Evolutionary conservation across 148 eudicot species (phyloP).

Genomic region (Silene uniflora): DNA sequence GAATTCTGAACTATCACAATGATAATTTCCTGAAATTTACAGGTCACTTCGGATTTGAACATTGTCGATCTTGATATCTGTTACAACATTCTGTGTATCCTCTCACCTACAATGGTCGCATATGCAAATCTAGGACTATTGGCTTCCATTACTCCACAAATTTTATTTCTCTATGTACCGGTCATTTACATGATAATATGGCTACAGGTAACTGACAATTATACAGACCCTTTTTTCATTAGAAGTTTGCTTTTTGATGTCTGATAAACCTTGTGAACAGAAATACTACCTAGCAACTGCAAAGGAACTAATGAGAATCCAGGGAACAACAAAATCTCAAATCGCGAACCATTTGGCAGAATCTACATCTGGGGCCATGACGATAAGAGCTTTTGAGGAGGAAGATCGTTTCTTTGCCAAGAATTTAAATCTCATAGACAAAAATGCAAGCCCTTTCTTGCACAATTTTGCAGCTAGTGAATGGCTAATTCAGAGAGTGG

Average conservation of each 20-base stretch:
- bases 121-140: slow-evolving; percentile 60
- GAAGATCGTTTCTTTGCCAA: slow-evolving; percentile 75
- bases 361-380: slow-evolving; percentile 72
- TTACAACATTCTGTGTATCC: slow-evolving; percentile 44
- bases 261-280: slow-evolving; percentile 31
- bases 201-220: slow-evolving; percentile 51
- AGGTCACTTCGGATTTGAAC: slow-evolving; percentile 83
- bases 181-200: slow-evolving; percentile 54
- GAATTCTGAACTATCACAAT: not conserved
- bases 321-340: slow-evolving; percentile 80
- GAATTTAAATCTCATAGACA: slow-evolving; percentile 67
- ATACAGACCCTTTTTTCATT: not conserved
- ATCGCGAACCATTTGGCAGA: slow-evolving; percentile 90
- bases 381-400: slow-evolving; percentile 79
- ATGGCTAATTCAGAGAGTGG: slow-evolving; percentile 87
- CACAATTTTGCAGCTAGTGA: slow-evolving; percentile 81
- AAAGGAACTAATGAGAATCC: slow-evolving; percentile 77
- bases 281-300: slow-evolving; percentile 73
- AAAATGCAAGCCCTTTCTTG: slow-evolving; percentile 74
- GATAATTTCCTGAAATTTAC: not conserved
- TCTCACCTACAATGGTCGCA: slow-evolving; percentile 51
- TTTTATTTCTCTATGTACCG: slow-evolving; percentile 69
- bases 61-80: slow-evolving; percentile 78
- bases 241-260: not conserved
- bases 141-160: slow-evolving; percentile 76